Evolutionary conservation across 805 yeast genomes (phyloP), one percentile per base, ranked within the genome.

Genomic region (Cyberlindnera suaveolens): DNA sequence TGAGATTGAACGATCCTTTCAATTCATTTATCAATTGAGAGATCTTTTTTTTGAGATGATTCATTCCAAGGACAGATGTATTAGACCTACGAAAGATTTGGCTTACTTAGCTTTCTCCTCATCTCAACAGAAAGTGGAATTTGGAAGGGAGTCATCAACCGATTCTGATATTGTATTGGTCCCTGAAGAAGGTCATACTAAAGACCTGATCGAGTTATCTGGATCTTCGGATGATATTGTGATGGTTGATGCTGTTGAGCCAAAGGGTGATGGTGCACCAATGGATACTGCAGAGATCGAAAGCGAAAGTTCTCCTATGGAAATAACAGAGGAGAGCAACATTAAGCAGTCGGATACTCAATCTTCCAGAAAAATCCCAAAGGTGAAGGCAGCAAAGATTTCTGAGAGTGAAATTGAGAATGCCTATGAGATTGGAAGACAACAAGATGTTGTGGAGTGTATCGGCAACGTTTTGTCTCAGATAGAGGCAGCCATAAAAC

Each of bases 371-470:
- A 16, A 17, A 14, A 17, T n/a, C 10, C 17, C 44, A 6, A 31
- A 19, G 17, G 42, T 46, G 5, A 48, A 44, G 34, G 51, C 59
- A 36, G 68, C 66, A 0, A 61, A 60, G 33, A 62, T 66, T 15
- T 63, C 64, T 39, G 65, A 78, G 4, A 85, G 80, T 48, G 88
- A 83, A 55, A 74, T 84, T 63, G 89, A 79, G 44, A 76, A 81
- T 53, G 81, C 93, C 0, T 69, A 82, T 41, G 90, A 86, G 57
- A 70, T 82, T 56, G 96, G 96, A 3, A 72, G 95, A 50, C 99
- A 93, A 60, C 99, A 93, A 61, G 99, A 93, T 67, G 98, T 93
- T 16, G 89, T 97, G 0, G 99, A 93, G 60, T 91, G 98, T 62
- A 89, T 91, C 56, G 95, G 90, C 43, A 93, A 93, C 61, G 97